These are phyloP conservation scores for Thermochaetoides thermophila DNA, from an alignment of 495 filamentous ascomycete species.

Conservation along the genomic window DNA sequence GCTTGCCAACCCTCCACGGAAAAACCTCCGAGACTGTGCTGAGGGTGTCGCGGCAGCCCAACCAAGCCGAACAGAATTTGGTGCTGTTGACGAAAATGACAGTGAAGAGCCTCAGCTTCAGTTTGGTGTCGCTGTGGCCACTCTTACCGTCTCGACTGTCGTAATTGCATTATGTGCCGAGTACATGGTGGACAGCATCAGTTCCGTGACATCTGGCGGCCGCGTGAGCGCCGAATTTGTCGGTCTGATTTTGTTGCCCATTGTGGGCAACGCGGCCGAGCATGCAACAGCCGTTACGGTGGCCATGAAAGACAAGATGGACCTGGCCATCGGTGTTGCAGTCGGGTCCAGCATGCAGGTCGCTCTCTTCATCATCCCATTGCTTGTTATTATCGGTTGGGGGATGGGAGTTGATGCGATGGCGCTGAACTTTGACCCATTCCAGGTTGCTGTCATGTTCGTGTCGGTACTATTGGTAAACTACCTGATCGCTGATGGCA, in stretches of 20 bases:
- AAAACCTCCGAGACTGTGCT: not conserved
- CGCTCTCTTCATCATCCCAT: constrained; percentile 79
- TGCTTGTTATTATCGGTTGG: constrained; percentile 86
- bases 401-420: constrained; percentile 60
- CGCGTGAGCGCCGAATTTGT: constrained; percentile 93
- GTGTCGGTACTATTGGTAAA: constrained; percentile 83
- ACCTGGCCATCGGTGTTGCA: constrained; percentile 86
- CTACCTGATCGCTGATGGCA: constrained; percentile 84
- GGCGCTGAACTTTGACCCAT: constrained; percentile 76
- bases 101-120: constrained; percentile 57
- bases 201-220: constrained; percentile 64
- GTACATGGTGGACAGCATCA: constrained; percentile 86
- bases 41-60: constrained; percentile 30
- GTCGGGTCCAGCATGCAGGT: constrained; percentile 93
- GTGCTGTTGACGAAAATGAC: constrained; percentile 53
- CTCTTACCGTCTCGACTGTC: constrained; percentile 58
- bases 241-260: constrained; percentile 86
- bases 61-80: constrained; percentile 23
- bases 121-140: constrained; percentile 51
- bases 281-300: constrained; percentile 92
- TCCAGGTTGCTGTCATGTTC: constrained; percentile 53
- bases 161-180: constrained; percentile 82
- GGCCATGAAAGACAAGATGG: constrained; percentile 92
- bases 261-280: constrained; percentile 95
- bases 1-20: constrained; percentile 4